These are phyloP conservation scores for Massarina eburnea DNA, from an alignment of 2,329 filamentous ascomycete species.

Conservation along the genomic window DNA sequence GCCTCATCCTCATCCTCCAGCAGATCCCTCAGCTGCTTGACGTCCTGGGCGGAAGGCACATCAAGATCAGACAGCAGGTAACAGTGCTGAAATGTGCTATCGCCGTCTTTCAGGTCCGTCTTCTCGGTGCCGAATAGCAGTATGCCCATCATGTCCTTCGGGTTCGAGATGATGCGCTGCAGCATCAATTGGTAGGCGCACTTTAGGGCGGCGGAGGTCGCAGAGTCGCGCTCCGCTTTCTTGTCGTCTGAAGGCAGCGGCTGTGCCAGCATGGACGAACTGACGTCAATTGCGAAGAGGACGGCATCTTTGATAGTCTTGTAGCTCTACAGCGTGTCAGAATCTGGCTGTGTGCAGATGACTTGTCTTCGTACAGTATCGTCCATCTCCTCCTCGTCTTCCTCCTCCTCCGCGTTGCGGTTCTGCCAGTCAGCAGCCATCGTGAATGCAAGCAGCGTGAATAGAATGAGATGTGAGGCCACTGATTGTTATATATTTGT, in stretches of 20 bases:
- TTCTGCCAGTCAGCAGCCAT: slow-evolving; percentile 36
- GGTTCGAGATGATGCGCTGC: slow-evolving; percentile 95
- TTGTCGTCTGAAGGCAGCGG: slow-evolving; percentile 65
- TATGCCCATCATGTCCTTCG: slow-evolving; percentile 96
- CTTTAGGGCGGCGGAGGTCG: slow-evolving; percentile 82
- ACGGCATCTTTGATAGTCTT: slow-evolving; percentile 95
- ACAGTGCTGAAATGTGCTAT: slow-evolving; percentile 79
- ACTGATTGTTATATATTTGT: background rate
- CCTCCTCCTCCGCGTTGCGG: slow-evolving; percentile 54
- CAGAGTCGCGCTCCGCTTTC: slow-evolving; percentile 76
- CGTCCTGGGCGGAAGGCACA: slow-evolving; percentile 81
- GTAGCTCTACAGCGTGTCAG: slow-evolving; percentile 62
- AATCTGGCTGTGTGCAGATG: background rate
- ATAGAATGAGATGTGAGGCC: background rate
- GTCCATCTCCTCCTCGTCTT: slow-evolving; percentile 71
- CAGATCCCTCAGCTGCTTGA: slow-evolving; percentile 74
- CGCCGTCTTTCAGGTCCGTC: slow-evolving; percentile 53
- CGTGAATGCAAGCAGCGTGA: background rate
- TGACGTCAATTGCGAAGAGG: slow-evolving; percentile 93
- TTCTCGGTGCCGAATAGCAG: slow-evolving; percentile 87
- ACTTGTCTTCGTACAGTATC: slow-evolving; percentile 56
- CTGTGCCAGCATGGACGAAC: slow-evolving; percentile 75
- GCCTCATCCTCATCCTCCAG: slow-evolving; percentile 77
- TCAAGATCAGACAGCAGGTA: slow-evolving; percentile 89
- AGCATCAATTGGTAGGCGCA: slow-evolving; percentile 96